Conservation (phyloP, 306 rosid genomes). For the Lathyrus sativus region DNA sequence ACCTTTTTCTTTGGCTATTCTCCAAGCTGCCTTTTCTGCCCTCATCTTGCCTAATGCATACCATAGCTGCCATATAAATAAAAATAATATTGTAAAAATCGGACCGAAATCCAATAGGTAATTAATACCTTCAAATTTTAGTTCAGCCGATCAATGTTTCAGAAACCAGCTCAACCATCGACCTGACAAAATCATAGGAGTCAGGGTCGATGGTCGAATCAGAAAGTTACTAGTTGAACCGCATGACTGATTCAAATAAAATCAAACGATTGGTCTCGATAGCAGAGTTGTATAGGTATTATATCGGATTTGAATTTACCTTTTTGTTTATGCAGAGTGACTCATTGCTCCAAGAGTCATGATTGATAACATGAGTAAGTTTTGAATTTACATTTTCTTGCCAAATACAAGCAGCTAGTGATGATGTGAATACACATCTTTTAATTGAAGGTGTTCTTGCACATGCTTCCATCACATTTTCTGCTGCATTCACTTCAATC, state of each 20-base stretch:
- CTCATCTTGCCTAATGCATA: conserved; percentile 79
- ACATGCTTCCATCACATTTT: conserved; percentile 89
- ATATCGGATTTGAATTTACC: conserved; percentile 40
- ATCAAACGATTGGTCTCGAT: too few species aligned
- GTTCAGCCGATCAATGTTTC: not conserved
- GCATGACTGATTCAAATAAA: too few species aligned
- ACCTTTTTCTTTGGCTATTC: conserved; percentile 64
- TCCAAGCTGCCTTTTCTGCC: conserved; percentile 89
- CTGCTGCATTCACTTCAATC: conserved; percentile 65
- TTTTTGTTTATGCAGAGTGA: conserved; percentile 64
- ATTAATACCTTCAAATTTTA: not conserved
- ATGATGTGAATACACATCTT: conserved; percentile 84
- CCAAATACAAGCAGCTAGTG: conserved; percentile 84
- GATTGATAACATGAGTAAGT: conserved; percentile 48
- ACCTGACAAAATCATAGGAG: not conserved
- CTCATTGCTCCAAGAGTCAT: conserved; percentile 69
- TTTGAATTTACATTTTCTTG: conserved; percentile 39
- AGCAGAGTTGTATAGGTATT: too few species aligned
- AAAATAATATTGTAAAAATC: not conserved
- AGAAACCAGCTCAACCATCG: too few species aligned
- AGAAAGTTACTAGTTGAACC: too few species aligned
- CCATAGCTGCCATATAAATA: conserved; percentile 68
- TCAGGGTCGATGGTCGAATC: too few species aligned
- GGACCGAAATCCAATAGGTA: not conserved
- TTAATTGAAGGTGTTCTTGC: conserved; percentile 63